phyloP scores from a whole-genome alignment of 2,329 filamentous ascomycete genomes.

The Fusarium algeriense region DNA sequence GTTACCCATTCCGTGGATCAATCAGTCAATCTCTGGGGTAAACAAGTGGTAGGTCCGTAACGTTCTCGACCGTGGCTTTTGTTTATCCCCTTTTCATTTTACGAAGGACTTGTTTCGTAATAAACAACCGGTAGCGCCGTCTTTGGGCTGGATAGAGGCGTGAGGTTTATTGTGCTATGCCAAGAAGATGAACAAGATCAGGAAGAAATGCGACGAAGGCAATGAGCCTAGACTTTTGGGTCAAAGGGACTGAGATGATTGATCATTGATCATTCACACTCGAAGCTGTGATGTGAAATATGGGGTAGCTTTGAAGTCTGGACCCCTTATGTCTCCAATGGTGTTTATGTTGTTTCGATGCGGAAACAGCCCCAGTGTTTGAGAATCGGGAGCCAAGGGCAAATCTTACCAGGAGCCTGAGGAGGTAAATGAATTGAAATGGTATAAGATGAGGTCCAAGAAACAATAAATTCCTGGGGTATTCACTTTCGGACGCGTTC shows the following conservation, averaged over 20 bases:
- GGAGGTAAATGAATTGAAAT: conserved; percentile 5
- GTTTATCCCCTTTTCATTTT: neutral
- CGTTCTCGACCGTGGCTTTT: conserved; percentile 20
- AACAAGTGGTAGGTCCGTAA: neutral
- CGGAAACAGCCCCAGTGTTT: neutral
- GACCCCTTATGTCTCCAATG: neutral
- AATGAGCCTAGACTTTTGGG: conserved; percentile 24
- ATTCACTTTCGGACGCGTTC: conserved; percentile 17
- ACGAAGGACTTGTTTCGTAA: neutral
- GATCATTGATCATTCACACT: neutral
- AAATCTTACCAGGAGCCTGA: neutral
- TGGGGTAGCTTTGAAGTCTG: neutral
- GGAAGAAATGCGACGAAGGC: conserved; percentile 11
- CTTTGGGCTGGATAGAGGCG: conserved; percentile 27
- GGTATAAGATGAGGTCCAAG: conserved; percentile 12
- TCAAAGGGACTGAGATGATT: conserved; percentile 9
- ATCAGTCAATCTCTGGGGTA: conserved; percentile 1
- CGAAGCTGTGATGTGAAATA: neutral
- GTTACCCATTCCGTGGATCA: conserved; percentile 27
- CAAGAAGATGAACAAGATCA: conserved; percentile 7
- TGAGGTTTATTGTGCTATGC: conserved; percentile 14
- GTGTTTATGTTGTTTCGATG: conserved; percentile 1
- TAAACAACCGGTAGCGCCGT: conserved; percentile 11
- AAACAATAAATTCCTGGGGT: conserved; percentile 17
- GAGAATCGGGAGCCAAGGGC: neutral